Conservation (phyloP, 768 basidiomycete species). For the Suillus paluster region DNA sequence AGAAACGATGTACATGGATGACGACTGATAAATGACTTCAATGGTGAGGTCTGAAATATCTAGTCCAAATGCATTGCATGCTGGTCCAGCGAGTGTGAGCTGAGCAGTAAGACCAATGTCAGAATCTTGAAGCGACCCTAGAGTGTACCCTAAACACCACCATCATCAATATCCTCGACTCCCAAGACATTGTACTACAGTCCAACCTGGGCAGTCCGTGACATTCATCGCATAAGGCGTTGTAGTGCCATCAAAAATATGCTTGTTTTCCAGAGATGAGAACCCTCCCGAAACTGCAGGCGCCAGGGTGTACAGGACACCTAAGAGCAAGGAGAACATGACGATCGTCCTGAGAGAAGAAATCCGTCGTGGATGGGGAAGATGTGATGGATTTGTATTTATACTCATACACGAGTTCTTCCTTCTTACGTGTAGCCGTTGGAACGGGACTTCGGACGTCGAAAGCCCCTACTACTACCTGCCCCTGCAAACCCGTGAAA, state of each 20-base stretch:
- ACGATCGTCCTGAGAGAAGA: constrained; percentile 1
- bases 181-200: background rate
- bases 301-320: constrained; percentile 11
- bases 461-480: too few species aligned
- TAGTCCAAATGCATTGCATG: constrained; percentile 68
- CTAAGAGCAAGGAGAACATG: constrained; percentile 16
- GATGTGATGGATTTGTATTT: background rate
- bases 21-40: constrained; percentile 67
- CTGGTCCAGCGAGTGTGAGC: constrained; percentile 54
- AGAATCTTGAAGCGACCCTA: constrained; percentile 48
- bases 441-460: too few species aligned
- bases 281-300: constrained; percentile 4
- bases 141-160: constrained; percentile 58
- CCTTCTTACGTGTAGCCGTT: background rate
- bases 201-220: constrained; percentile 36
- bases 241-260: background rate
- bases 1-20: constrained; percentile 43
- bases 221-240: constrained; percentile 30
- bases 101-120: constrained; percentile 56
- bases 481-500: too few species aligned
- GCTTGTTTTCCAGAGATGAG: constrained; percentile 10
- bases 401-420: background rate
- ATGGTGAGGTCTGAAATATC: constrained; percentile 65
- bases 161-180: background rate
- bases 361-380: background rate